Base-by-base conservation (phyloP, 805 yeast genomes). In the Yarrowia sp. region DNA sequence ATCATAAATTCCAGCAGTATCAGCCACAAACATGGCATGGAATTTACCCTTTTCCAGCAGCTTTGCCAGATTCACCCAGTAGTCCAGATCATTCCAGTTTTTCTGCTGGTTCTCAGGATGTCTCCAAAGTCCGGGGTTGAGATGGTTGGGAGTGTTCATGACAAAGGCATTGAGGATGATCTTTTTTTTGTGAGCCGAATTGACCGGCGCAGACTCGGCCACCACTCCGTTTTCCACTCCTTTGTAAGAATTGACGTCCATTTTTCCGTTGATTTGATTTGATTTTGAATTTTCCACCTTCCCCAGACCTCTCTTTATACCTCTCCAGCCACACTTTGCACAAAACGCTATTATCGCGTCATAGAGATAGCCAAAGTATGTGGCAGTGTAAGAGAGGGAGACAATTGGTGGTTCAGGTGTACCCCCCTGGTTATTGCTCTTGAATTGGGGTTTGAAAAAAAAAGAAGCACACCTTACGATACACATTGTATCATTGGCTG, bases 51-150 rank as follows among this genome's bases (percentile, higher is more conserved):
- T 68, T 65, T 78, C 81, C 17, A 77, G 70, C 42, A 72, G 57
- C 57, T 76, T 66, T 13, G 80, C 81, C 11, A 79, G 68, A 36
- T 77, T 71, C n/a, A 72, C 71, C 81, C 81, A 78, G 66, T 76
- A 78, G 17, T 75, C 72, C 15, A 75, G 70, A 53, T 72, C 72
- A 58, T 73, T 68, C 73, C 60, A 69, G 68, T 2, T 36, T 38
- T 68, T 51, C 7, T 79, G 71, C 51, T 69, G 68, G 67, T 79
- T 81, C 7, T 72, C 71, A 0, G 81, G 80, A 61, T 76, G 76
- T 39, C 74, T 76, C 82, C 81, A 79, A 14, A 73, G 66, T 5
- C 77, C 77, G 31, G 73, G 74, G 67, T 68, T 69, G 65, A 69
- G 71, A 53, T 69, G 72, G 39, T 65, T 66, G 28, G 69, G 67